A percentile compares a stretch with the other conserved stretches of the same genome.
Evolutionary conservation across 257 asterid genomes (phyloP).

Genomic region (Forsythia suspensa): DNA sequence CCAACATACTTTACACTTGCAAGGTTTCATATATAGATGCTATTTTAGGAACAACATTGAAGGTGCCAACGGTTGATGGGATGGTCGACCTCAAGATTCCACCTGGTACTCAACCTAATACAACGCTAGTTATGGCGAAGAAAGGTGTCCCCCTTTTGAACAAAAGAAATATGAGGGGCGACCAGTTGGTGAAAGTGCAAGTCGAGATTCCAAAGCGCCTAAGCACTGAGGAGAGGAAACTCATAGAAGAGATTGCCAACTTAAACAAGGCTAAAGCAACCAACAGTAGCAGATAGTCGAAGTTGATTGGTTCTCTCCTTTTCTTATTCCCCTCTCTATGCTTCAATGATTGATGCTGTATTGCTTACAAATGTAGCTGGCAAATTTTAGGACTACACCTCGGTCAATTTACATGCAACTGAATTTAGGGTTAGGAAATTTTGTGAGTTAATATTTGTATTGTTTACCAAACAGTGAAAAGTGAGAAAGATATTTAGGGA

Average conservation of each 20-base stretch:
- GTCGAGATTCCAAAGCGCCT: slow-evolving; percentile 96
- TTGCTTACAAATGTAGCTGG: slow-evolving; percentile 9
- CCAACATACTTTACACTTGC: slow-evolving; percentile 81
- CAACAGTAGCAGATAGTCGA: slow-evolving; percentile 50
- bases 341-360: slow-evolving; percentile 1
- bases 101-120: slow-evolving; percentile 90
- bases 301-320: neutral
- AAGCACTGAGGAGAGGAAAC: slow-evolving; percentile 88
- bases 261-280: slow-evolving; percentile 76
- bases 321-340: neutral
- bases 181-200: slow-evolving; percentile 91
- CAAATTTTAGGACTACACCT: neutral
- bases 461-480: slow-evolving; percentile 10
- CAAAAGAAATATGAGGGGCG: slow-evolving; percentile 85
- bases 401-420: neutral
- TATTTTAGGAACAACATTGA: slow-evolving; percentile 73
- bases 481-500: slow-evolving; percentile 18
- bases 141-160: slow-evolving; percentile 82
- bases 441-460: slow-evolving; percentile 28
- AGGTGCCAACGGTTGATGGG: slow-evolving; percentile 95
- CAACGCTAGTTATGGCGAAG: slow-evolving; percentile 89
- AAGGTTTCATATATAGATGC: slow-evolving; percentile 91
- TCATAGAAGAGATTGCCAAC: slow-evolving; percentile 79
- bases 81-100: slow-evolving; percentile 86
- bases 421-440: slow-evolving; percentile 20